A percentile compares a stretch with the other conserved stretches of the same genome.
These are phyloP conservation scores for Leccinum subrobustum DNA, from an alignment of 1,284 basidiomycete species.

Conservation along the genomic window DNA sequence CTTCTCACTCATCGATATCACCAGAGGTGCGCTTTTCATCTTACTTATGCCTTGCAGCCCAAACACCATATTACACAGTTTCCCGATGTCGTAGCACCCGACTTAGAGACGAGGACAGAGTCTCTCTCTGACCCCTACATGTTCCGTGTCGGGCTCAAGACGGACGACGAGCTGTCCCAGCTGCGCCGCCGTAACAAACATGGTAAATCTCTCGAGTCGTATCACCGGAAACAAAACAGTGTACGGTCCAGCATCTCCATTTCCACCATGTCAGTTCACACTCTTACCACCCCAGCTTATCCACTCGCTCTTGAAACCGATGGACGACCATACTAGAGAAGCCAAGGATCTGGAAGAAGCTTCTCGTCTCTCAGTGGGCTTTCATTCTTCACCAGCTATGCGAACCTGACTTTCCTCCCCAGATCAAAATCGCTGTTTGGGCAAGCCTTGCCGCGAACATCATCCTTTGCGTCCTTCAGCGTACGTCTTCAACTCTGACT, in stretches of 20 bases:
- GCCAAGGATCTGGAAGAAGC: constrained; percentile 64
- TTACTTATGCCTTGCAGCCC: neutral
- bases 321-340: constrained; percentile 81
- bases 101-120: constrained; percentile 44
- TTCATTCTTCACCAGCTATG: constrained; percentile 5
- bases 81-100: constrained; percentile 38
- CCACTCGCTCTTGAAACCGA: constrained; percentile 78
- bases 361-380: constrained; percentile 60
- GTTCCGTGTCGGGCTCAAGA: constrained; percentile 55
- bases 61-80: constrained; percentile 7
- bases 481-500: constrained; percentile 39
- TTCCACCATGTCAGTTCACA: constrained; percentile 6
- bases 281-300: constrained; percentile 60
- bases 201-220: constrained; percentile 65
- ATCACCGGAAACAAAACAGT: constrained; percentile 83
- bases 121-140: constrained; percentile 55
- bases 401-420: constrained; percentile 9
- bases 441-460: constrained; percentile 81
- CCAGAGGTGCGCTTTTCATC: constrained; percentile 13
- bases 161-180: constrained; percentile 58
- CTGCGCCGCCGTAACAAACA: constrained; percentile 54
- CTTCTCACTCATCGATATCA: neutral
- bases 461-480: constrained; percentile 62
- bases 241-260: constrained; percentile 39
- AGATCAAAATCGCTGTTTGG: constrained; percentile 89